phyloP scores from a whole-genome alignment of 352 stramenopile species.

The Blastocystis sp. region DNA sequence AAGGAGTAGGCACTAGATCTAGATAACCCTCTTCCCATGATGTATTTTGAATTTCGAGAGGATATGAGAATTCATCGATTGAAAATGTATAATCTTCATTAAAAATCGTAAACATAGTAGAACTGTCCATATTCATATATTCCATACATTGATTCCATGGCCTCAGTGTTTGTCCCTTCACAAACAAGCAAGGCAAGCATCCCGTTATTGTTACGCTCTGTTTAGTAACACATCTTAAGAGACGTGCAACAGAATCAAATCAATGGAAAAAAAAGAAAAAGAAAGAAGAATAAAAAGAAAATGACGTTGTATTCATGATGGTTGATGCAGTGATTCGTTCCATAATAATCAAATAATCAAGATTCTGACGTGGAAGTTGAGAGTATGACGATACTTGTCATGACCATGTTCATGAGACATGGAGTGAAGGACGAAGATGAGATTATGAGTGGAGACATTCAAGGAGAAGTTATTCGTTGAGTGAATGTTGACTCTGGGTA shows the following conservation, averaged over 20 bases:
- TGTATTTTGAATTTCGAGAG: neutral
- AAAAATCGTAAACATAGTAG: neutral
- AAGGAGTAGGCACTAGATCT: neutral
- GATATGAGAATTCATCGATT: neutral
- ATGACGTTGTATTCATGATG: too few relatives aligned
- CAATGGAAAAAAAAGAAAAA: conserved; percentile 54
- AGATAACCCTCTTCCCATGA: neutral
- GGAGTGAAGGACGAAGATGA: too few relatives aligned
- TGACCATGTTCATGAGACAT: too few relatives aligned
- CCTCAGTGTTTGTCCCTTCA: neutral
- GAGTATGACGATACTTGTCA: too few relatives aligned
- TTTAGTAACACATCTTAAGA: conserved; percentile 41
- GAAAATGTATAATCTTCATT: neutral
- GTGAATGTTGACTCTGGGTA: too few relatives aligned
- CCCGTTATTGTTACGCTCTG: conserved; percentile 10
- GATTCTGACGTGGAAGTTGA: too few relatives aligned
- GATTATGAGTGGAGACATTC: too few relatives aligned
- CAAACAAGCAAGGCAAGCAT: neutral
- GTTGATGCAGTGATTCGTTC: too few relatives aligned
- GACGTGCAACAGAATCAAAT: neutral
- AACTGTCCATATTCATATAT: conserved; percentile 50
- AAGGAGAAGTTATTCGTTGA: too few relatives aligned
- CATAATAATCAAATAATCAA: too few relatives aligned
- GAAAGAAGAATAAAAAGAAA: neutral
- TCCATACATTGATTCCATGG: neutral